A percentile compares a stretch with the other conserved stretches of the same genome.
Evolutionary conservation across 2,329 filamentous ascomycete genomes (phyloP).

Genomic region (Penicillium crustosum): DNA sequence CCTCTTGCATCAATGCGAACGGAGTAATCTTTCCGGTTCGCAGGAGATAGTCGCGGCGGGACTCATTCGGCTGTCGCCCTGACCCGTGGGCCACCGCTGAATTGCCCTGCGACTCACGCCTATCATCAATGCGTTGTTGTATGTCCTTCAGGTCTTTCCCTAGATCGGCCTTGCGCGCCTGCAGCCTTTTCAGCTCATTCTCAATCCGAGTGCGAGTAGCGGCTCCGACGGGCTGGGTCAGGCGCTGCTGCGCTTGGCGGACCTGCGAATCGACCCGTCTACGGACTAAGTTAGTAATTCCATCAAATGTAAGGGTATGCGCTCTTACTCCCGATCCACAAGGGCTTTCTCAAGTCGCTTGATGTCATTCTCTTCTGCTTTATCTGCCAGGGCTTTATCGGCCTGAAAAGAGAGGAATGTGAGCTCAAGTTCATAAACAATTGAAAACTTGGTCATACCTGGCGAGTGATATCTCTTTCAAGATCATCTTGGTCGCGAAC

Average conservation of each 20-base stretch:
- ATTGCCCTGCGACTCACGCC: slow-evolving; percentile 59
- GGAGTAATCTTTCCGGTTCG: slow-evolving; percentile 97
- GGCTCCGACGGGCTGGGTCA: slow-evolving; percentile 56
- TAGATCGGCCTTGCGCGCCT: slow-evolving; percentile 63
- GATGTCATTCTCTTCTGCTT: slow-evolving; percentile 63
- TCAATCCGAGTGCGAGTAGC: slow-evolving; percentile 48
- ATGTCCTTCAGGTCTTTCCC: slow-evolving; percentile 78
- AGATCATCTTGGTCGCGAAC: slow-evolving; percentile 86
- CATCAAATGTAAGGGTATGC: neutral
- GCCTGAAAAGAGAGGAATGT: slow-evolving; percentile 41
- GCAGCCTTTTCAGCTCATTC: slow-evolving; percentile 63
- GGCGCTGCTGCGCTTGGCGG: slow-evolving; percentile 57
- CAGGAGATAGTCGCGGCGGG: slow-evolving; percentile 83
- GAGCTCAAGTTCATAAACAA: neutral
- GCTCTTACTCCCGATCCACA: slow-evolving; percentile 47
- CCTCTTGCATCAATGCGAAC: slow-evolving; percentile 74
- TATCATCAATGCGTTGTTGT: slow-evolving; percentile 72
- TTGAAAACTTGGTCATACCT: slow-evolving; percentile 37
- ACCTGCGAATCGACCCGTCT: slow-evolving; percentile 67
- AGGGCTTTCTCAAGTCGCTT: slow-evolving; percentile 61
- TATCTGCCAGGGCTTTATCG: slow-evolving; percentile 59
- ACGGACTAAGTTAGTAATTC: neutral
- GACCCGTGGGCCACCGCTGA: slow-evolving; percentile 46
- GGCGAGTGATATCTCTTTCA: slow-evolving; percentile 76
- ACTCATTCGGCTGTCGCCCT: slow-evolving; percentile 72